Evolutionary conservation across 805 yeast species (phyloP), one percentile per base, ranked within the genome.

Genomic region (Starmerella floricola): DNA sequence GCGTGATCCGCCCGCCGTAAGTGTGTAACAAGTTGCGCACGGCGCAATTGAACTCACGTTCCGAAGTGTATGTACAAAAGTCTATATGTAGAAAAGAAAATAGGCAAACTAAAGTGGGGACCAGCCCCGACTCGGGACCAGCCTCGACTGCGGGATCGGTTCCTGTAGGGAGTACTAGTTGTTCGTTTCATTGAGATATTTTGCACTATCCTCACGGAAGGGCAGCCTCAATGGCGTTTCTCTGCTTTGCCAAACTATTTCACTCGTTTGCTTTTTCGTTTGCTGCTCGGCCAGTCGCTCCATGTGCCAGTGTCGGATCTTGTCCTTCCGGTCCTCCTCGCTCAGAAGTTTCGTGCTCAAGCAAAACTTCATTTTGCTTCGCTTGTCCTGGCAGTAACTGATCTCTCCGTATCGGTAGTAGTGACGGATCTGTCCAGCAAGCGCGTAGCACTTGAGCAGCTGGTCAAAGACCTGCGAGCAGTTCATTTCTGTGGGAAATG

Each of bases 381-480:
- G 67, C 54, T 81, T 81, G 38, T 70, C 71, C 34, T 68, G 69
- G 61, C 97, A 88, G 46, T 74, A 65, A 38, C 78, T 76, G 53
- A 84, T 69, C 33, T 77, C 74, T 2, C 96, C 96, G 56, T 76
- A 80, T 41, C 96, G 66, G 58, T 87, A 88, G 55, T 81, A 80
- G 61, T 80, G 73, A 46, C 93, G 73, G 17, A 83, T 63, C 57
- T 87, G 95, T 0, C 96, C 96, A 3, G 95, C 96, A 2, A 87
- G 57, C 0, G 96, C 82, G 62, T 82, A 85, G 59, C 97, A 88
- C 36, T 74, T 78, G 35, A 86, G 70, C 18, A 87, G 66, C 55
- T 85, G 94, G 60, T 87, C 94, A 61, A 87, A 78, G 1, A 91
- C 91, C 34, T 88, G 84, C 41, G 78, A 67, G 55, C 88, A 79